phyloP scores from a whole-genome alignment of 345 rosid genomes.

The Sonneratia caseolaris region DNA sequence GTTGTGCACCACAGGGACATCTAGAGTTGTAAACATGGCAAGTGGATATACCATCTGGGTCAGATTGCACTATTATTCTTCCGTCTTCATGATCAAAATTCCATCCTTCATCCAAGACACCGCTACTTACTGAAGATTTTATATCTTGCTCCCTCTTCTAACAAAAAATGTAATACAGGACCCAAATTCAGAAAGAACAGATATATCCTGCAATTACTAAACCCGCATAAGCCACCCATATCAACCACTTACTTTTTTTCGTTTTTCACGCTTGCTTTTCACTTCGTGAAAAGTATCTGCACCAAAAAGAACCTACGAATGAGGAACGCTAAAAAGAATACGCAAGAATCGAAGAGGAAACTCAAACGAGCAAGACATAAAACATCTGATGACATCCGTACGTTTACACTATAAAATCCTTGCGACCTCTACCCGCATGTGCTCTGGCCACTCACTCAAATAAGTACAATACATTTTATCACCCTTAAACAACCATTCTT shows the following conservation, averaged over 20 bases:
- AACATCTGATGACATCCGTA: neutral
- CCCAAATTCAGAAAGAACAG: neutral
- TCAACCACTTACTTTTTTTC: conserved; percentile 34
- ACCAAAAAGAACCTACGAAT: conserved; percentile 9
- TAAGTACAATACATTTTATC: neutral
- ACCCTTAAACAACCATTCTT: neutral
- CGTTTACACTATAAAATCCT: neutral
- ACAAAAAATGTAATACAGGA: neutral
- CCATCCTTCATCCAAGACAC: conserved; percentile 9
- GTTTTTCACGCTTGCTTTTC: conserved; percentile 53
- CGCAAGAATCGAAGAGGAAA: neutral
- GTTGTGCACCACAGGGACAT: conserved; percentile 5
- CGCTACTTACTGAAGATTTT: conserved; percentile 8
- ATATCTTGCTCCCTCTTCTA: conserved; percentile 36
- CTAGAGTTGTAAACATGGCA: conserved; percentile 2
- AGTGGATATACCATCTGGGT: conserved; percentile 24
- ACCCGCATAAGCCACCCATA: neutral
- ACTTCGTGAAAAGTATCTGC: conserved; percentile 54
- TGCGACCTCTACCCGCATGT: neutral
- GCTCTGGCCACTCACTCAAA: neutral
- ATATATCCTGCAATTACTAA: neutral
- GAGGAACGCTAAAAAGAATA: neutral
- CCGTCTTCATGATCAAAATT: conserved; percentile 11
- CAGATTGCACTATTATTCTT: neutral
- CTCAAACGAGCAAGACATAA: neutral